phyloP scores from a whole-genome alignment of 345 rosid genomes.

The Barbarea vulgaris region DNA sequence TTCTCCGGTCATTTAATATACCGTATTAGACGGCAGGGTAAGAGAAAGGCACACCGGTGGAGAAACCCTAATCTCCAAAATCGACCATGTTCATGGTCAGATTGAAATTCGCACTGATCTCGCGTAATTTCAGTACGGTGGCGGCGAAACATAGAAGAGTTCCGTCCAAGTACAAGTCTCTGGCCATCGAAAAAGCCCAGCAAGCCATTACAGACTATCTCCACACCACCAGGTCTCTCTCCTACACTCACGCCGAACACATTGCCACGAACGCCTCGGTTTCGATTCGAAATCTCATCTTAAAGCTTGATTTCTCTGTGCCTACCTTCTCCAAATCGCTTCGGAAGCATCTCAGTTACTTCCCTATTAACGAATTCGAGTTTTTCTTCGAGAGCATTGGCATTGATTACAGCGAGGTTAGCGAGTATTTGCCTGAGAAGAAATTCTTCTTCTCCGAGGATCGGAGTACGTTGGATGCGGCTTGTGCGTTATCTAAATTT shows the following conservation, averaged over 20 bases:
- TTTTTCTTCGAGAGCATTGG: slow-evolving; percentile 84
- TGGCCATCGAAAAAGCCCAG: slow-evolving; percentile 54
- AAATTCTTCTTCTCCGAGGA: slow-evolving; percentile 70
- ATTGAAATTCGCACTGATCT: slow-evolving; percentile 22
- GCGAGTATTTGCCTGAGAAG: slow-evolving; percentile 45
- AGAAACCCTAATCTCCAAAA: slow-evolving; percentile 30
- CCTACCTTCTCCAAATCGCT: slow-evolving; percentile 47
- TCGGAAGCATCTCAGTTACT: slow-evolving; percentile 55
- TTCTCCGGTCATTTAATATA: background rate
- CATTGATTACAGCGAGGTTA: slow-evolving; percentile 53
- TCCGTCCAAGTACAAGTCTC: slow-evolving; percentile 47
- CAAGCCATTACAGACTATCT: slow-evolving; percentile 66
- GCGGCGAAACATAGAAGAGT: slow-evolving; percentile 36
- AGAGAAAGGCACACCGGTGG: slow-evolving; percentile 4
- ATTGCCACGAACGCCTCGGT: slow-evolving; percentile 52
- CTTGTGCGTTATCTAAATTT: slow-evolving; percentile 53
- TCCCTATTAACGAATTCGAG: slow-evolving; percentile 73
- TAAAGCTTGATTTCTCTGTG: slow-evolving; percentile 43
- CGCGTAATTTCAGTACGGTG: slow-evolving; percentile 34
- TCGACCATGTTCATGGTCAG: slow-evolving; percentile 28
- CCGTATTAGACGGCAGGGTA: background rate
- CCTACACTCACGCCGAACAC: slow-evolving; percentile 61
- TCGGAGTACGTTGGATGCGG: slow-evolving; percentile 45
- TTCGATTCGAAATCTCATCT: slow-evolving; percentile 55
- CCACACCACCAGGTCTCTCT: slow-evolving; percentile 51